Percentiles rank a stretch among this genome's conserved stretches.
phyloP scores from a whole-genome alignment of 768 basidiomycete genomes.

The Cystobasidium ongulense region DNA sequence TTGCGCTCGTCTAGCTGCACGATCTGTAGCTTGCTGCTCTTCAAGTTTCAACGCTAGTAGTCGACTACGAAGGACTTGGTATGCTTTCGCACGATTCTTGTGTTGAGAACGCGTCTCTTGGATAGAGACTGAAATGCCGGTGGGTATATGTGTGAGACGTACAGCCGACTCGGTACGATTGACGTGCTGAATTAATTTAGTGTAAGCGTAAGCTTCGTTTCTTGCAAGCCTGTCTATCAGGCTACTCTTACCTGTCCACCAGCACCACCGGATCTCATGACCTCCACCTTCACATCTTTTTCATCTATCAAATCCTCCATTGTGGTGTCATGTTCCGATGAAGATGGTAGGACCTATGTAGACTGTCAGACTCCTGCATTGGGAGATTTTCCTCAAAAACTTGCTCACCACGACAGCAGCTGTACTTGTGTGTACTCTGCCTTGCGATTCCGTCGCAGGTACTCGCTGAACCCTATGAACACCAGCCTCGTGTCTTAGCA shows the following conservation, averaged over 20 bases:
- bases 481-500: conserved; percentile 80
- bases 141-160: conserved; percentile 81
- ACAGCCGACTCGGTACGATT: conserved; percentile 98
- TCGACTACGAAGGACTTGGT: conserved; percentile 75
- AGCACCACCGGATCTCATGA: conserved; percentile 93
- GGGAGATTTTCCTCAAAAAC: conserved; percentile 44
- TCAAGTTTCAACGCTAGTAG: conserved; percentile 71
- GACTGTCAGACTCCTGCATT: neutral
- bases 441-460: conserved; percentile 78
- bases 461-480: conserved; percentile 93
- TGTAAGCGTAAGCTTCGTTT: neutral
- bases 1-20: conserved; percentile 62
- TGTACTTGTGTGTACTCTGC: conserved; percentile 85
- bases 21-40: conserved; percentile 61
- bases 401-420: conserved; percentile 64
- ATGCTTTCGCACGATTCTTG: conserved; percentile 88
- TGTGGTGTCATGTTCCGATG: conserved; percentile 61
- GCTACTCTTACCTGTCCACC: conserved; percentile 69
- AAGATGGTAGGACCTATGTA: conserved; percentile 71
- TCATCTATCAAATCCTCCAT: conserved; percentile 61
- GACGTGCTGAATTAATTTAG: conserved; percentile 61
- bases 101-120: conserved; percentile 96
- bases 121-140: conserved; percentile 92
- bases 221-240: neutral
- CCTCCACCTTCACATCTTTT: conserved; percentile 79